phyloP scores from a whole-genome alignment of 352 stramenopile species.

The Peronospora belbahrii region DNA sequence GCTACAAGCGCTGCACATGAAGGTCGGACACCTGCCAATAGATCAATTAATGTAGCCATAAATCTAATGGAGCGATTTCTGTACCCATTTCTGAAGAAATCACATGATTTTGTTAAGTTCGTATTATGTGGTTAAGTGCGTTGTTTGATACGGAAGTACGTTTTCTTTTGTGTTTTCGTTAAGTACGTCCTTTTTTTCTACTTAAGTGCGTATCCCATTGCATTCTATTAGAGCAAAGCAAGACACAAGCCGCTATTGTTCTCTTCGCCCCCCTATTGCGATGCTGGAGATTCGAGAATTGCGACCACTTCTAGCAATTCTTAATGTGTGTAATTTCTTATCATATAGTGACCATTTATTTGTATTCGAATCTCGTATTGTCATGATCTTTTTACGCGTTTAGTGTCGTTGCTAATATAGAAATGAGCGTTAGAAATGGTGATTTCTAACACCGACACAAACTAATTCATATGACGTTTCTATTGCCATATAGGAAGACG shows the following conservation, averaged over 20 bases:
- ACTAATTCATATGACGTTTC: background rate
- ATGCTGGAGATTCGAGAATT: constrained; percentile 83
- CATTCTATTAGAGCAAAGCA: background rate
- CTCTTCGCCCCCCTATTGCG: constrained; percentile 3
- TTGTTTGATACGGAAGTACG: constrained; percentile 8
- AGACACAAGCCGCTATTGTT: background rate
- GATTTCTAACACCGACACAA: constrained; percentile 5
- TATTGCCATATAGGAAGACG: constrained; percentile 50
- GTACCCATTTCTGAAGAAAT: too few species aligned
- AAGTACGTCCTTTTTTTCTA: constrained; percentile 2
- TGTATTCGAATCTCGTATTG: too few species aligned
- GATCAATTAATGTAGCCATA: background rate
- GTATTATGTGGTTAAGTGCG: too few species aligned
- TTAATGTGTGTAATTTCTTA: constrained; percentile 81
- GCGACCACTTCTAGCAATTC: constrained; percentile 66
- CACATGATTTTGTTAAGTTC: too few species aligned
- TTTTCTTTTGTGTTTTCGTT: background rate
- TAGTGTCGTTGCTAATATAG: too few species aligned
- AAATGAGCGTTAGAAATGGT: constrained; percentile 10
- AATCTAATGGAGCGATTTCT: too few species aligned
- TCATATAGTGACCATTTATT: background rate
- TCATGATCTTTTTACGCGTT: too few species aligned
- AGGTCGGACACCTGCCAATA: constrained; percentile 42
- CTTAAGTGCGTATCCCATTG: constrained; percentile 5
- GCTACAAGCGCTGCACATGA: constrained; percentile 47